Evolutionary conservation across 441 rosid genomes (phyloP), one percentile per base, ranked within the genome.

Genomic region (Codiaeum variegatum): DNA sequence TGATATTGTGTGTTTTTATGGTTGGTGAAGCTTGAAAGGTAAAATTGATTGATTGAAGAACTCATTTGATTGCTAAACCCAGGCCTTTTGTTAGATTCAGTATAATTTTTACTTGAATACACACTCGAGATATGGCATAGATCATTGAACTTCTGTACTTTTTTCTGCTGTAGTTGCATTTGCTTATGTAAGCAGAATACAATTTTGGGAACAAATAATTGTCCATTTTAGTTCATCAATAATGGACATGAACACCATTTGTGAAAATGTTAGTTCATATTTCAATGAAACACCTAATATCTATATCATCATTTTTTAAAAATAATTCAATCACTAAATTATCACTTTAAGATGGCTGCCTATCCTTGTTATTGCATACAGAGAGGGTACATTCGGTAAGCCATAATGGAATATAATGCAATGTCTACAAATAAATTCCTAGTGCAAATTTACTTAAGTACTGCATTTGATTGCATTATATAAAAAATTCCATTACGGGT

Each of bases 1-100:
- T 66, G 55, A 66, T 38, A 61, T 34, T 56, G 29, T 40, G 32
- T 36, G 64, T 34, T 69, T n/a, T 62, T 62, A 8, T 36, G 46
- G 47, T 36, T 70, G 23, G 10, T 67, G n/a, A 67, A 61, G 47
- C 18, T 3, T 78, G 56, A 52, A 18, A 7, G 15, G 16, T 55
- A 55, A 69, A 28, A 38, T 62, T 34, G 47, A 62, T 23, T 58
- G 26, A 28, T 26, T 24, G 47, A 31, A 34, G 8, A n/a, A n/a
- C 18, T 54, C 12, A 1, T 42, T 19, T 49, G 51, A 46, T 49
- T 36, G 47, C 51, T 69, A 38, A 28, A 29, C 16, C 21, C 21
- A 56, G 10, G n/a, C 32, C 3, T 58, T 58, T 58, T 58, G 9
- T 52, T 58, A 5, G n/a, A n/a, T n/a, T n/a, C n/a, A n/a, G n/a